Evolutionary conservation across 768 basidiomycete species (phyloP).

Genomic region (Agrocybe praecox): DNA sequence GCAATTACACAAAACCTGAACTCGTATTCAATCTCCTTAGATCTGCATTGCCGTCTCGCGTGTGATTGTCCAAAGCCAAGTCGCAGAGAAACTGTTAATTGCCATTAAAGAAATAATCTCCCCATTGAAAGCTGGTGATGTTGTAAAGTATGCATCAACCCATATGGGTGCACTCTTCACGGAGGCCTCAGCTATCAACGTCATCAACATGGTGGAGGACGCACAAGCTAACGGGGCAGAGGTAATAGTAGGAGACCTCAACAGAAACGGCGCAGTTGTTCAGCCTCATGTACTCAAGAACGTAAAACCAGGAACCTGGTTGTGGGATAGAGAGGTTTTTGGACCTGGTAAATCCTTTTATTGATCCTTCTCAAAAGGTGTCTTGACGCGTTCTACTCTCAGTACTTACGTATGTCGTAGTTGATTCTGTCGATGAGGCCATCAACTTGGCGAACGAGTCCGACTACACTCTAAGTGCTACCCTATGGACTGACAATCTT

Average conservation of each 20-base stretch:
- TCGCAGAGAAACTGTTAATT: conserved; percentile 36
- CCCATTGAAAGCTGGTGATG: conserved; percentile 42
- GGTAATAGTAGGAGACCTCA: conserved; percentile 45
- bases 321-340: conserved; percentile 65
- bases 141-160: conserved; percentile 24
- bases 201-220: conserved; percentile 45
- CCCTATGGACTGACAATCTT: conserved; percentile 54
- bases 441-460: conserved; percentile 56
- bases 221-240: conserved; percentile 47
- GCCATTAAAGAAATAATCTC: conserved; percentile 33
- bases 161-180: conserved; percentile 44
- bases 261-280: conserved; percentile 40
- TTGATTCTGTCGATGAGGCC: conserved; percentile 54
- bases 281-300: conserved; percentile 52
- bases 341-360: conserved; percentile 46
- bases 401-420: conserved; percentile 47
- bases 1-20: background rate
- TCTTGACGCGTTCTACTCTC: background rate
- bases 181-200: conserved; percentile 45
- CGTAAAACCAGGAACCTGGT: conserved; percentile 49
- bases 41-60: conserved; percentile 64
- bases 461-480: conserved; percentile 52
- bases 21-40: conserved; percentile 17
- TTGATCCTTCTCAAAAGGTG: background rate
- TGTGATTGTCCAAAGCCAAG: conserved; percentile 49